Base-by-base conservation (phyloP, 1,284 basidiomycete genomes). In the Puccinia novopanici region DNA sequence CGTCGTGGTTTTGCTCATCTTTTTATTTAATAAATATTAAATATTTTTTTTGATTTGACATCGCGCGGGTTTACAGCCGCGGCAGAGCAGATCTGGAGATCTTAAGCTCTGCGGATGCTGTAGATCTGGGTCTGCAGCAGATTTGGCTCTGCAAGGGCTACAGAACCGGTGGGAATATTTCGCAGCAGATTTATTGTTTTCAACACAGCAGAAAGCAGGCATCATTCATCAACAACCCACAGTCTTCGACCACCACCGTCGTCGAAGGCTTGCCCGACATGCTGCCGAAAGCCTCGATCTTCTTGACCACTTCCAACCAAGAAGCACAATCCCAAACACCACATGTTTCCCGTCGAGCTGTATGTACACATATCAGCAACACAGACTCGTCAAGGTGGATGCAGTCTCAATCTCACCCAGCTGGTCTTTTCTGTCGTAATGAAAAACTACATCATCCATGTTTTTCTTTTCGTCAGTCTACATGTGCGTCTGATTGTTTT, bases 341-440 rank as follows among this genome's bases (percentile, higher is more conserved):
- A 76, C 59, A 76, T 76, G 75, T 52, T 76, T 67, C 42, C 63
- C 63, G 48, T 67, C 63, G 42, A 67, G 42, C 63, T 67, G 27
- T 19, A 45, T 6, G 2, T 37, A n/a, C 17, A 42, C 6, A 61
- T 13, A 65, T 34, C 34, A 34, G 34, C 45, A 3, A 48, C 10
- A 48, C 2, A 48, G 17, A 61, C 37, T 37, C 30, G 17, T 45
- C 3, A 3, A 6, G 37, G 5, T 22, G 8, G 19, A 24, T 6
- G 30, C n/a, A 12, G 54, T 34, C 27, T n/a, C 19, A 24, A 13
- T 55, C 76, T 78, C 54, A 78, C 76, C 76, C 76, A 78, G 42
- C 54, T 71, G 17, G 76, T 78, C 24, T 34, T 45, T 30, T 55
- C 37, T 30, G 76, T 78, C 22, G 76, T 78, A 52, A 78, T 78